Evolutionary conservation across 495 filamentous ascomycete species (phyloP), one percentile per base, ranked within the genome.

Genomic region (Podospora sp.): DNA sequence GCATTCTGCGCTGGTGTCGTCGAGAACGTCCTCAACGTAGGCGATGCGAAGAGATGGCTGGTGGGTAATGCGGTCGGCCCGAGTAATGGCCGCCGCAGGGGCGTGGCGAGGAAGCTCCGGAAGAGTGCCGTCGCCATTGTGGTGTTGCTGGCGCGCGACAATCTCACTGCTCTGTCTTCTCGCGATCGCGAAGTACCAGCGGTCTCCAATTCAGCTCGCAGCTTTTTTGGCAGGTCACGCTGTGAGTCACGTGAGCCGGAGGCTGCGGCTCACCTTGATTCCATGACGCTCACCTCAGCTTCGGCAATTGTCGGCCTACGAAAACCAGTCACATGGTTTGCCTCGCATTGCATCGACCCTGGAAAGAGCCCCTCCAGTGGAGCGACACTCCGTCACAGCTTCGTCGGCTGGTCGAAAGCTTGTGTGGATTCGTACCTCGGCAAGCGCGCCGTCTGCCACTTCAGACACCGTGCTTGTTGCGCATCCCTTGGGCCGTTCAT

Each of bases 1-100:
- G 85, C 87, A 60, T 73, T 80, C 26, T 81, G 82, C 6, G 76
- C 67, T 6, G 82, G 80, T 22, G 84, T 84, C 27, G 77, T 81
- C 49, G 84, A 85, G 75, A 87, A 86, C 36, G 78, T 66, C 50
- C 81, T 80, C 20, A 35, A 61, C 68, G 61, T 22, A 7, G 65
- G 62, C n/a, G 49, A 59, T 9, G 58, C 4, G 8, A 16, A 60
- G 27, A 51, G 33, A 14, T 2, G 8, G 29, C 4, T 33, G 3
- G 29, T 4, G 29, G 29, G 49, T 12, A 52, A 16, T 6, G 65
- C 14, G 27, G 64, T 24, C 2, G 66, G 26, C 9, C 36, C 21
- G n/a, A 66, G 29, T 8, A 71, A 25, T 25, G 73, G 66, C 52
- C 64, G 69, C 36, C 75, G 66, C 60, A 81, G 33, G 22, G 72